Base-by-base conservation (phyloP, 768 basidiomycete genomes). In the Filobasidium floriforme region DNA sequence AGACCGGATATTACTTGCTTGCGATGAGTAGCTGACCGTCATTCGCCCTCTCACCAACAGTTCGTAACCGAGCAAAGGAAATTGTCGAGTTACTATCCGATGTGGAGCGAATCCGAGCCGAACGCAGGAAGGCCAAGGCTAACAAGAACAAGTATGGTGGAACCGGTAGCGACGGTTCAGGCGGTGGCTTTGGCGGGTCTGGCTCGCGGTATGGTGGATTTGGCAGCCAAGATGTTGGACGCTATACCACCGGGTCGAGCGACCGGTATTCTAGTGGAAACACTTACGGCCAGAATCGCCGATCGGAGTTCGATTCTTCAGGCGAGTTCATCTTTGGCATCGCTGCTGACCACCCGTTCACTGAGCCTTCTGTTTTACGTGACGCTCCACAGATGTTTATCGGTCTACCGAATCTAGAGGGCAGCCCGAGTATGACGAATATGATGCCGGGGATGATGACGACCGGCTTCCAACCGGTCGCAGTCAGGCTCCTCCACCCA, bases 41-140 rank as follows among this genome's bases (percentile, higher is more conserved):
- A 37, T 44, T 57, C 7, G 6, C 28, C 18, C 41, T 19, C n/a
- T n/a, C 18, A 41, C 1, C 59, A 55, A 29, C 75, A 98, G 96
- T 99, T 62, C 89, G 96, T 57, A 97, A 98, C 76, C 88, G 96
- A 26, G 85, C 94, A 28, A 87, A 87, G 43, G 94, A 98, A 79
- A 81, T 99, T 29, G 90, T 89, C n/a, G 90, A 92, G 62, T 84
- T 99, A 1, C 83, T 99, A 2, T 83, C 85, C 0, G 93, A 98
- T 75, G 87, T 98, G 9, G 96, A 98, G 59, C 86, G 85, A 71
- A 93, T 99, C 66, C 86, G 96, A 46, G 69, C 76, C 1, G 96
- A 98, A 78, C 85, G 96, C 37, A 85, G 91, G 46, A 96, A 93
- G 78, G 96, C 96, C 54, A 96, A 96, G 77, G 72, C 81, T 24